Evolutionary conservation across 1,284 basidiomycete genomes (phyloP).

Genomic region (Heterobasidion occidentale): DNA sequence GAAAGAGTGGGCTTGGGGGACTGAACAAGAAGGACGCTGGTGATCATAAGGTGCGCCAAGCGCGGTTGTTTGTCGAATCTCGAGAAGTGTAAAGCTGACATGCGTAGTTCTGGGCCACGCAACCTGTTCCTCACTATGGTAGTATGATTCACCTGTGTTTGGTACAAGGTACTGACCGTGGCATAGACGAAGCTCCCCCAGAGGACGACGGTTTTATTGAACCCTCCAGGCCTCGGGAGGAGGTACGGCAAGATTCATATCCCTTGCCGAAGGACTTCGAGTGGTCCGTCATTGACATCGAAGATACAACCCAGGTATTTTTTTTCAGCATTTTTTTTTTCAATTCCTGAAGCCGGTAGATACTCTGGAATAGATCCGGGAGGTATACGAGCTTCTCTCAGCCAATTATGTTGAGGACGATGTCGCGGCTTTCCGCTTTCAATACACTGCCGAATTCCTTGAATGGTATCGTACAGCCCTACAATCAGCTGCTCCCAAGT

Average conservation of each 20-base stretch:
- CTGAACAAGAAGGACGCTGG: slow-evolving; percentile 72
- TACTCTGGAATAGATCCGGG: slow-evolving; percentile 58
- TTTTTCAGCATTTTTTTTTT: not conserved
- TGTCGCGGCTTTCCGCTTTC: slow-evolving; percentile 92
- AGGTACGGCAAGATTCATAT: slow-evolving; percentile 85
- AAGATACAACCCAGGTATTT: slow-evolving; percentile 62
- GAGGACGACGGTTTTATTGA: slow-evolving; percentile 87
- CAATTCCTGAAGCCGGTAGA: not conserved
- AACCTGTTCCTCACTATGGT: slow-evolving; percentile 89
- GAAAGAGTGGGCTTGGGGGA: slow-evolving; percentile 62
- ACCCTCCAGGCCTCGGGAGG: slow-evolving; percentile 64
- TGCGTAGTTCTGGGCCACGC: slow-evolving; percentile 86
- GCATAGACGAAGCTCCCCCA: slow-evolving; percentile 56
- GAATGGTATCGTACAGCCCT: slow-evolving; percentile 58
- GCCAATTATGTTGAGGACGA: slow-evolving; percentile 97
- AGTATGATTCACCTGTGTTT: not conserved
- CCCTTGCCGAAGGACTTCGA: slow-evolving; percentile 90
- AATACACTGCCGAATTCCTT: slow-evolving; percentile 93
- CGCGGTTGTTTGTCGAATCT: slow-evolving; percentile 1
- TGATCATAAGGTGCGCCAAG: slow-evolving; percentile 70
- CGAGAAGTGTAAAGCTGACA: slow-evolving; percentile 1
- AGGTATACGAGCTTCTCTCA: slow-evolving; percentile 90
- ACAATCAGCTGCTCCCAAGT: not conserved
- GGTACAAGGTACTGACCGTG: not conserved
- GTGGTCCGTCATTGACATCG: slow-evolving; percentile 84